phyloP scores from a whole-genome alignment of 2,329 filamentous ascomycete genomes.

The Neoascochyta sp. region DNA sequence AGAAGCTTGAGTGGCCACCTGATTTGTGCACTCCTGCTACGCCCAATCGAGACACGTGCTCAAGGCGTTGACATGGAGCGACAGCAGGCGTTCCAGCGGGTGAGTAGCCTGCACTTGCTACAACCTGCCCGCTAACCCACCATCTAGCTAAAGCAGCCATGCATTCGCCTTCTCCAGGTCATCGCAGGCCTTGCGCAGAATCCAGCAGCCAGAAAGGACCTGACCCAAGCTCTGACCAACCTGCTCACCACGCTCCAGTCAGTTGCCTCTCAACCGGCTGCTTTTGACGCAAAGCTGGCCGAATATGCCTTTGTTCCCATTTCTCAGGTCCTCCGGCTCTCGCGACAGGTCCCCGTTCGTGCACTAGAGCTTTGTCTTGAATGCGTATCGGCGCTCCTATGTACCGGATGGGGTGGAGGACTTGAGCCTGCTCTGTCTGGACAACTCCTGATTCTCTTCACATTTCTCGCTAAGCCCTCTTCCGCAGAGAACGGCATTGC shows the following conservation, averaged over 20 bases:
- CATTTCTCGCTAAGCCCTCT: constrained; percentile 72
- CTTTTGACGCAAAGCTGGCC: constrained; percentile 74
- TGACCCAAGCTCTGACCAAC: constrained; percentile 48
- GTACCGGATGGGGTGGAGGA: constrained; percentile 71
- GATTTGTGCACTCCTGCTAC: too few relatives aligned
- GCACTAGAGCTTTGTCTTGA: constrained; percentile 72
- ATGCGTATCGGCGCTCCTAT: constrained; percentile 69
- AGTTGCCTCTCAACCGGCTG: constrained; percentile 32
- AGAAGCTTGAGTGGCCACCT: too few relatives aligned
- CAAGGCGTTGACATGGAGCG: constrained; percentile 31
- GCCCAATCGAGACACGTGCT: too few relatives aligned
- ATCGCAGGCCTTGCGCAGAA: constrained; percentile 50
- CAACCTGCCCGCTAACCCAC: constrained; percentile 2
- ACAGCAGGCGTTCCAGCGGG: constrained; percentile 41
- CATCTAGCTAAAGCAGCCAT: constrained; percentile 54
- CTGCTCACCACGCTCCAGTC: constrained; percentile 43
- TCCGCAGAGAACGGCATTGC: constrained; percentile 49
- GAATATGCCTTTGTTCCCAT: constrained; percentile 96
- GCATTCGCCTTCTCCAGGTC: constrained; percentile 56
- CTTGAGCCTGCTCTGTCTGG: constrained; percentile 71
- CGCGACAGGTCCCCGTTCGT: constrained; percentile 66
- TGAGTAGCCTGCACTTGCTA: constrained; percentile 10
- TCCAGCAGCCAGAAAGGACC: constrained; percentile 43
- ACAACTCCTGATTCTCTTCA: constrained; percentile 80
- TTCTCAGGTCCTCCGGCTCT: constrained; percentile 76